Evolutionary conservation across 257 asterid species (phyloP).

Genomic region (Capsicum pubescens): DNA sequence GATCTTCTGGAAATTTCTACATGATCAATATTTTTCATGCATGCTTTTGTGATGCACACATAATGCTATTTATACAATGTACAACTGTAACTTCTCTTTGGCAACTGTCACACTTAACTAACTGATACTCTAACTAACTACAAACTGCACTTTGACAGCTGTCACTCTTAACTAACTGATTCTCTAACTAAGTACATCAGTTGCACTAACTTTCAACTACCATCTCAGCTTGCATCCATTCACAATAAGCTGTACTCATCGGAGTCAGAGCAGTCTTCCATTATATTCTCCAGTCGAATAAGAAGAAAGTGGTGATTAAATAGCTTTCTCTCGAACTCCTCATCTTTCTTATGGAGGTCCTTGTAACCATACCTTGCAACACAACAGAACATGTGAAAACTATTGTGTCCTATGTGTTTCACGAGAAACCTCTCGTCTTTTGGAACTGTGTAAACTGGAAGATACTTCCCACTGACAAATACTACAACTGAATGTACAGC

Average conservation of each 20-base stretch:
- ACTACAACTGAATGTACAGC: conserved; percentile 89
- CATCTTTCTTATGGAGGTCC: conserved; percentile 91
- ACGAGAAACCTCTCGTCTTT: conserved; percentile 89
- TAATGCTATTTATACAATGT: no score
- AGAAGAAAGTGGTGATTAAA: conserved; percentile 73
- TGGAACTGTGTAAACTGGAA: conserved; percentile 93
- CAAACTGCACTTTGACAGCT: no score
- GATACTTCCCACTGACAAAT: conserved; percentile 90
- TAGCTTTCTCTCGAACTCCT: conserved; percentile 83
- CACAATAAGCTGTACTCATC: conserved; percentile 48
- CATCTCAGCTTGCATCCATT: no score
- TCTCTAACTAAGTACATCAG: no score
- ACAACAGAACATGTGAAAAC: conserved; percentile 90
- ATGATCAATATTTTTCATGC: no score
- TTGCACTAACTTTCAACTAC: no score
- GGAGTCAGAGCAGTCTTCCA: conserved; percentile 96
- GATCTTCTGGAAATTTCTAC: no score
- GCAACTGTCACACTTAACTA: no score
- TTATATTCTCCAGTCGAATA: conserved; percentile 90
- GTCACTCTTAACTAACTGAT: no score
- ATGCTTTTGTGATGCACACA: no score
- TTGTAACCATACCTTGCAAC: conserved; percentile 94
- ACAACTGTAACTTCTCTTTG: no score
- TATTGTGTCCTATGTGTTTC: conserved; percentile 91
- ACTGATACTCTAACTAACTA: no score